These are phyloP conservation scores for Tylopilus sp. DNA, from an alignment of 768 basidiomycete genomes.

Conservation along the genomic window DNA sequence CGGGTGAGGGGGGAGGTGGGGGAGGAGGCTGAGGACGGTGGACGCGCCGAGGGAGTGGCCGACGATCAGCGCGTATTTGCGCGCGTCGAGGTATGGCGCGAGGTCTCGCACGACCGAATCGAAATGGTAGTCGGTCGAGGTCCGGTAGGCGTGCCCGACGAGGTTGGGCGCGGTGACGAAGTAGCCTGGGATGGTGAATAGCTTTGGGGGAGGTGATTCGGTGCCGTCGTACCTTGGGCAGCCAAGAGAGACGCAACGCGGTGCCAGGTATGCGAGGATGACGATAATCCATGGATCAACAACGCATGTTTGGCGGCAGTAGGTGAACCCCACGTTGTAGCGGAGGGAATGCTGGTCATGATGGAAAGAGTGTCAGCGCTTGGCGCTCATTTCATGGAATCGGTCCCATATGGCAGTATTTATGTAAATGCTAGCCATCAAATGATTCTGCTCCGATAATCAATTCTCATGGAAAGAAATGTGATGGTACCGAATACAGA, in stretches of 20 bases:
- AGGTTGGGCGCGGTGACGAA: conserved; percentile 21
- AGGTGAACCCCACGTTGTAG: background rate
- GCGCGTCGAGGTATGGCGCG: conserved; percentile 9
- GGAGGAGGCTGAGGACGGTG: background rate
- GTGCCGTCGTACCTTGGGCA: conserved; percentile 9
- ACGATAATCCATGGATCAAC: conserved; percentile 22
- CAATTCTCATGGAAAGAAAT: no score
- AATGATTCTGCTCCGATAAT: no score
- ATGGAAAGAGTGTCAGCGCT: background rate
- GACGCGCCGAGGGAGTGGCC: conserved; percentile 21
- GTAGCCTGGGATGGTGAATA: conserved; percentile 12
- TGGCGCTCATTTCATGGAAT: background rate
- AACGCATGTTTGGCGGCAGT: conserved; percentile 12
- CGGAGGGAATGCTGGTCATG: background rate
- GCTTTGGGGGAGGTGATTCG: no score
- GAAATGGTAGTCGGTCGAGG: conserved; percentile 6
- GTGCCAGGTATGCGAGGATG: conserved; percentile 19
- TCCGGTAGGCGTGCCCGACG: conserved; percentile 13
- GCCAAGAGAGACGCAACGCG: conserved; percentile 16
- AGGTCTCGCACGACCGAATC: conserved; percentile 13
- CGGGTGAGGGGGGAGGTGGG: conserved; percentile 3
- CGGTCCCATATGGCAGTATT: no score
- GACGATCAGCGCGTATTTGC: conserved; percentile 14
- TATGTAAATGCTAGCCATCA: no score
- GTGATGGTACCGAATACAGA: no score